Evolutionary conservation across 768 basidiomycete species (phyloP).

Genomic region (Astraeus odoratus): DNA sequence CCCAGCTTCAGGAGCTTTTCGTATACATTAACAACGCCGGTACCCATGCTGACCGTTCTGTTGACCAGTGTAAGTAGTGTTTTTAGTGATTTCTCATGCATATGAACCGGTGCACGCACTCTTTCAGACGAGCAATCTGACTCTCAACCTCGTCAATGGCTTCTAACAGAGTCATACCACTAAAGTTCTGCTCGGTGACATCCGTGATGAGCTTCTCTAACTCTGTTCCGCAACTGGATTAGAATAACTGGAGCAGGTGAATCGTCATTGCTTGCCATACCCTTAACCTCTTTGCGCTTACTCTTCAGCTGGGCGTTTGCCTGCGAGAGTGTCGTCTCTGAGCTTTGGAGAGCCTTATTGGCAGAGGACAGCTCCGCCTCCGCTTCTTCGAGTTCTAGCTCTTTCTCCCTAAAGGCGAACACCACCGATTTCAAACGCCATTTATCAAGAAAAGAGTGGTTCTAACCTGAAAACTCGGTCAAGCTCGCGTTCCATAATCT

Average conservation of each 20-base stretch:
- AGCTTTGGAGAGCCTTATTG: conserved; percentile 53
- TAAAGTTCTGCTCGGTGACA: conserved; percentile 22
- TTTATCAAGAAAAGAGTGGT: too few species aligned
- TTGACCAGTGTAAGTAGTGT: neutral
- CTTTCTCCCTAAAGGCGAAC: conserved; percentile 51
- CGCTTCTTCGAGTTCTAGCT: conserved; percentile 43
- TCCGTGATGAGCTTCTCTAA: conserved; percentile 41
- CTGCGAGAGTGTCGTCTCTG: conserved; percentile 56
- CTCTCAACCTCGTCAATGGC: conserved; percentile 37
- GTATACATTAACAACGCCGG: conserved; percentile 43
- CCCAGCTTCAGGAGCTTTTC: conserved; percentile 50
- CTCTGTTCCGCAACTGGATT: conserved; percentile 28
- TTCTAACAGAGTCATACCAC: conserved; percentile 35
- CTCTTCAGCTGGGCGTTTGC: conserved; percentile 52
- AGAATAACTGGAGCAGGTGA: neutral
- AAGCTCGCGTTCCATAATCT: conserved; percentile 70
- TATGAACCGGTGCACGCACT: conserved; percentile 7
- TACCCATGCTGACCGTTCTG: conserved; percentile 17
- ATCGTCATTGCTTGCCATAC: too few species aligned
- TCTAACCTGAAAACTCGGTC: conserved; percentile 53
- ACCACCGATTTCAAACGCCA: neutral
- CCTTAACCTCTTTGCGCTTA: conserved; percentile 56
- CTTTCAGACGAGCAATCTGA: conserved; percentile 11
- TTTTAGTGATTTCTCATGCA: neutral
- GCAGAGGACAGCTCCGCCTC: conserved; percentile 31